A percentile compares a stretch with the other conserved stretches of the same genome.
These are phyloP conservation scores for Daldinia caldariorum DNA, from an alignment of 495 filamentous ascomycete genomes.

Conservation along the genomic window DNA sequence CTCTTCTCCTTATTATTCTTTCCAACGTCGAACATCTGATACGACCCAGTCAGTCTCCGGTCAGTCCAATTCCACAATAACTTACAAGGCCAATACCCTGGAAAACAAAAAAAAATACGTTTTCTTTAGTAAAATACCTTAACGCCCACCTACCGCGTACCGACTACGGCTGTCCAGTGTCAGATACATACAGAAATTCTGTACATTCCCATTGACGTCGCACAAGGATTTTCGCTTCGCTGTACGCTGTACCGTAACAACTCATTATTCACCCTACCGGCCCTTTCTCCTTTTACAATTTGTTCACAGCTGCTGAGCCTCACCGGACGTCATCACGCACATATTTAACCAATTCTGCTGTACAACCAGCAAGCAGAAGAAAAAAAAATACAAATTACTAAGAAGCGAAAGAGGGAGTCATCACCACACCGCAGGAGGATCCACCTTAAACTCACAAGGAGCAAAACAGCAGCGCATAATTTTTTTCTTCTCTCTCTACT, in stretches of 20 bases:
- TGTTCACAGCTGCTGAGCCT: conserved; percentile 38
- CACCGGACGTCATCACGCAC: conserved; percentile 44
- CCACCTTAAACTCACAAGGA: conserved; percentile 38
- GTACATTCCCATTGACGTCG: conserved; percentile 40
- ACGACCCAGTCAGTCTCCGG: background rate
- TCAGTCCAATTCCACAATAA: conserved; percentile 3
- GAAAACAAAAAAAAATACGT: background rate
- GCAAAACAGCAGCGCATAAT: conserved; percentile 26
- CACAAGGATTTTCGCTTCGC: conserved; percentile 27
- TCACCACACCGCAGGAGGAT: conserved; percentile 41
- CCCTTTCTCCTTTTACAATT: conserved; percentile 11
- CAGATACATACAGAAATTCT: conserved; percentile 4
- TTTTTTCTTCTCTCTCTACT: conserved; percentile 6
- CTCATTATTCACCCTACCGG: conserved; percentile 26
- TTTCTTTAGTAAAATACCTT: background rate
- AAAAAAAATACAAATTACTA: conserved; percentile 39
- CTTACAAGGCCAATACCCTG: background rate
- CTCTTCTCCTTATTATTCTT: background rate
- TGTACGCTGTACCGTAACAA: conserved; percentile 36
- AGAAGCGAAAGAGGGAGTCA: conserved; percentile 40
- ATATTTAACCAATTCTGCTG: conserved; percentile 31
- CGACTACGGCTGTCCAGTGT: no score
- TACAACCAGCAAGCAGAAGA: conserved; percentile 29
- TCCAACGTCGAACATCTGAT: background rate
- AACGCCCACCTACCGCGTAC: background rate